Evolutionary conservation across 169 alveolate genomes (phyloP), one percentile per base, ranked within the genome.

Genomic region (Babesia microti): DNA sequence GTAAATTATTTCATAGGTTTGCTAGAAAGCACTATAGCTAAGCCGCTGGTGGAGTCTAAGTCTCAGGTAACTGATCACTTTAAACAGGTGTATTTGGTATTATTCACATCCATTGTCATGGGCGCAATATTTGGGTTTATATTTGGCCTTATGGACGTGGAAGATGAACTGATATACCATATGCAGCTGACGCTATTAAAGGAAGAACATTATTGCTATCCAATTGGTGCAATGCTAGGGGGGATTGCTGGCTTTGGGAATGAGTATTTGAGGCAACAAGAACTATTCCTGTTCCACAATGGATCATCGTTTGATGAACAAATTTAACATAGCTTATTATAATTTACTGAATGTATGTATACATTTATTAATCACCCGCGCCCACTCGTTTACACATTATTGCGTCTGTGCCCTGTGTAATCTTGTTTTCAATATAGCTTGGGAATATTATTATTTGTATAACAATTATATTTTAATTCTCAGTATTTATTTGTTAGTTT

Each of bases 61-160:
- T 81, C 88, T 32, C 95, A 87, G 69, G 89, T 83, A 49, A 5
- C 23, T 35, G 18, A 28, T 14, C 26, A 15, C 22, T 1, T n/a
- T 11, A 59, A 15, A 34, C 44, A 87, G 89, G 86, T 88, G 14
- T 78, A 69, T 49, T 51, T 88, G 48, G 87, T 92, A 30, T 53
- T 92, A 12, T 51, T 72, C 27, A 56, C 87, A 33, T 84, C 97
- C 18, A 58, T 89, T 35, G 34, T 81, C 27, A 88, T 92, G 92
- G 98, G 98, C 6, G 90, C 84, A 15, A 49, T 87, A 14, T 91
- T 91, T 43, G 98, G 98, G 18, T 83, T 84, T 46, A 79, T 91
- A 19, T 92, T 89, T 56, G 98, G 98, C 24, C 49, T 92, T 33
- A 72, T 91, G 72, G 95, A 88, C 56, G 91, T 88, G 18, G 96